Conservation (phyloP, 164 flowering plant genomes). For the Stephania cephalantha region DNA sequence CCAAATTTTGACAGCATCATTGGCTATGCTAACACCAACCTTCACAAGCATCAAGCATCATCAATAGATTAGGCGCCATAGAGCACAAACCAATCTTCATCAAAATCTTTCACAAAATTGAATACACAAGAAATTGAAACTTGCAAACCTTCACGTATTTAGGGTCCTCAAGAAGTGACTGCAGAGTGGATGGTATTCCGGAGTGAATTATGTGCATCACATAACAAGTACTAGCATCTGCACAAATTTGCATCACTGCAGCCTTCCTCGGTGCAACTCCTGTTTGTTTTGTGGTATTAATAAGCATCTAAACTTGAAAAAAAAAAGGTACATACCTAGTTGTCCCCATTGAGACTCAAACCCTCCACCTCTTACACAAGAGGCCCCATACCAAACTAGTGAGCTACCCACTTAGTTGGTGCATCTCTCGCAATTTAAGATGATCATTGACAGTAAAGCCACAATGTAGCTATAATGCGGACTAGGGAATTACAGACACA, state of each 20-base stretch:
- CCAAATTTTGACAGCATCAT: constrained; percentile 61
- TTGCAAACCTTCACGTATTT: constrained; percentile 45
- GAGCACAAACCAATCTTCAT: neutral
- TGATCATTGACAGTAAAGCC: too few relatives aligned
- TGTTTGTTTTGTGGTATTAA: constrained; percentile 15
- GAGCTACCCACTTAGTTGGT: too few relatives aligned
- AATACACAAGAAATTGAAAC: neutral
- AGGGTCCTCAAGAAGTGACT: constrained; percentile 59
- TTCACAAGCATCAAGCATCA: constrained; percentile 21
- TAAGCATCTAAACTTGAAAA: too few relatives aligned
- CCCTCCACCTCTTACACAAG: too few relatives aligned
- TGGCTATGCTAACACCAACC: constrained; percentile 72
- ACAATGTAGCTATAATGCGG: too few relatives aligned
- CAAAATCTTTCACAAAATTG: neutral
- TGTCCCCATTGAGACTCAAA: too few relatives aligned
- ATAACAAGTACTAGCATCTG: constrained; percentile 41
- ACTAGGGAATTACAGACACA: too few relatives aligned
- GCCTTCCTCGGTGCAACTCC: constrained; percentile 58
- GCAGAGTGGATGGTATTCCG: constrained; percentile 59
- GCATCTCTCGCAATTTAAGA: too few relatives aligned
- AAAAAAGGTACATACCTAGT: too few relatives aligned
- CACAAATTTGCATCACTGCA: constrained; percentile 87
- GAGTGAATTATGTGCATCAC: constrained; percentile 86
- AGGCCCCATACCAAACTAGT: too few relatives aligned
- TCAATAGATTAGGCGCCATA: neutral